Evolutionary conservation across 2,329 filamentous ascomycete species (phyloP).

Genomic region (Fusarium sp.): DNA sequence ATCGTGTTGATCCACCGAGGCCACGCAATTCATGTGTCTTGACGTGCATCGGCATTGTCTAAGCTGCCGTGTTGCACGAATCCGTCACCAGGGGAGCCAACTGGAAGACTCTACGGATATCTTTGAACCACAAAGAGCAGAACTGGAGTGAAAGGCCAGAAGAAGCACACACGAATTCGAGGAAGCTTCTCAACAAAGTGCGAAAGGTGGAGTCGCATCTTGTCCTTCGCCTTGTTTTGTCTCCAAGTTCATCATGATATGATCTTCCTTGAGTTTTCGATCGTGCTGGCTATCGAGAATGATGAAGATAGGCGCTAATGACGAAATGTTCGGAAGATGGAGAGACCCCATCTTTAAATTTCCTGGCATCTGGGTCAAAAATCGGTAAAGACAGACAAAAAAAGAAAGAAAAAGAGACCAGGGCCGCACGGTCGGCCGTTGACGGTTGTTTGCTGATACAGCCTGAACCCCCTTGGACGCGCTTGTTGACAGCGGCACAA

Average conservation of each 20-base stretch:
- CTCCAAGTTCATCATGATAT: constrained; percentile 8
- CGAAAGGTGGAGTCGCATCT: constrained; percentile 8
- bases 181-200: constrained; percentile 32
- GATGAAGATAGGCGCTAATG: constrained; percentile 29
- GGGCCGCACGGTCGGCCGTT: constrained; percentile 7
- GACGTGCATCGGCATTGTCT: constrained; percentile 32
- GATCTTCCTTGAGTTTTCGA: constrained; percentile 8
- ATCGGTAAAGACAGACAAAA: not conserved
- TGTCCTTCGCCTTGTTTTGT: constrained; percentile 17
- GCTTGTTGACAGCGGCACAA: constrained; percentile 16
- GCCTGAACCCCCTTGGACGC: constrained; percentile 5
- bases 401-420: not conserved
- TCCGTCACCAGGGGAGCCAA: constrained; percentile 23
- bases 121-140: constrained; percentile 4
- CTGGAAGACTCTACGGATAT: constrained; percentile 12
- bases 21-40: constrained; percentile 41
- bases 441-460: constrained; percentile 3
- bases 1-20: constrained; percentile 34
- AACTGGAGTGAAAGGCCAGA: not conserved
- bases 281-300: constrained; percentile 1
- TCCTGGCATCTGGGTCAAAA: not conserved
- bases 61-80: constrained; percentile 29
- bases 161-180: not conserved
- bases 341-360: constrained; percentile 1
- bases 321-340: constrained; percentile 11